These are phyloP conservation scores for Gossypium lobatum DNA, from an alignment of 441 rosid genomes.

Conservation along the genomic window DNA sequence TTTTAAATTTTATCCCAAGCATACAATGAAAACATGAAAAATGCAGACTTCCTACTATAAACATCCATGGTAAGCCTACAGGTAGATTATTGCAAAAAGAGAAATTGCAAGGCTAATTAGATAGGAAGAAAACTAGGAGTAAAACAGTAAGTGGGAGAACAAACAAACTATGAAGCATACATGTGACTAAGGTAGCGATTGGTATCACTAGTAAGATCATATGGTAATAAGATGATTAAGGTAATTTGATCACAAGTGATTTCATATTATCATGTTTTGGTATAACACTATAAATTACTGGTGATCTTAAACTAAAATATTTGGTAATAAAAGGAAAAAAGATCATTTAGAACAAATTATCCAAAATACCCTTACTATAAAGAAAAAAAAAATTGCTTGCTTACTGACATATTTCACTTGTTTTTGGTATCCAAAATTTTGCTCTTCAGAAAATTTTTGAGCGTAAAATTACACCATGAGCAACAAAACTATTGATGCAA, in stretches of 20 bases:
- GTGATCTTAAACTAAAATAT: neutral
- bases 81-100: neutral
- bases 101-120: neutral
- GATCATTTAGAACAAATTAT: neutral
- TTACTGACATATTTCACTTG: neutral
- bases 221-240: neutral
- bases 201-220: neutral
- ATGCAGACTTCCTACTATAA: neutral
- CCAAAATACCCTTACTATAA: too few relatives aligned
- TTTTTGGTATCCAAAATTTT: neutral
- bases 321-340: neutral
- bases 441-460: neutral
- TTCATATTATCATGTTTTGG: neutral
- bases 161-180: neutral
- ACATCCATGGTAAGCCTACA: neutral
- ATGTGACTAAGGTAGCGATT: neutral
- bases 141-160: neutral
- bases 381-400: too few relatives aligned
- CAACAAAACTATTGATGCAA: neutral
- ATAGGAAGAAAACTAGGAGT: neutral
- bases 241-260: neutral
- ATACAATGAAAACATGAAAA: neutral
- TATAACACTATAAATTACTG: neutral
- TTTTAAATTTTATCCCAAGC: neutral
- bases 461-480: neutral